A percentile compares a stretch with the other conserved stretches of the same genome.
Evolutionary conservation across 164 flowering plant species (phyloP).

Genomic region (Sedum album): DNA sequence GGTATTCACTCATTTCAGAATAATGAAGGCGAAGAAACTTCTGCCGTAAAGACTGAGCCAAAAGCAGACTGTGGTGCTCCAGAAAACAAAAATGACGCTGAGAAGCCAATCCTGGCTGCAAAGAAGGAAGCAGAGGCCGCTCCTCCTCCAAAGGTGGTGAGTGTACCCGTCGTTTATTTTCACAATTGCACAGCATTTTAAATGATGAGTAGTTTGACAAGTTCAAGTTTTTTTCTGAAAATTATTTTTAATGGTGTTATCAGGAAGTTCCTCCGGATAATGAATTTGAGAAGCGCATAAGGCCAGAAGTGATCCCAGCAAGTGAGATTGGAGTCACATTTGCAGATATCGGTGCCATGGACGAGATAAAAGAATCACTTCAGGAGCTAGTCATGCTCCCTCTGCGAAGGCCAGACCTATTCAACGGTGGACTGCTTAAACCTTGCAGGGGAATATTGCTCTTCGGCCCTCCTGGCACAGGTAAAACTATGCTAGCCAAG

Average conservation of each 20-base stretch:
- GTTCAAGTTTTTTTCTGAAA: background rate
- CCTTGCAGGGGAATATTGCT: slow-evolving; percentile 48
- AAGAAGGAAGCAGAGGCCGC: slow-evolving; percentile 34
- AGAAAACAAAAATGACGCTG: slow-evolving; percentile 21
- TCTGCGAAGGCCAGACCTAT: slow-evolving; percentile 49
- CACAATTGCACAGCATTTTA: background rate
- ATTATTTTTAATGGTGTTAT: background rate
- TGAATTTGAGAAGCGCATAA: slow-evolving; percentile 47
- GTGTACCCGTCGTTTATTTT: background rate
- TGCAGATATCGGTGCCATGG: slow-evolving; percentile 41
- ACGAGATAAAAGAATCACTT: slow-evolving; percentile 46
- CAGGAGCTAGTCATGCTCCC: slow-evolving; percentile 57
- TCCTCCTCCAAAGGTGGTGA: slow-evolving; percentile 27
- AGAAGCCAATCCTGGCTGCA: slow-evolving; percentile 16
- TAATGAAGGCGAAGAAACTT: slow-evolving; percentile 24
- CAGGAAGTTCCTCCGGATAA: slow-evolving; percentile 44
- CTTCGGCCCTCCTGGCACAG: slow-evolving; percentile 59
- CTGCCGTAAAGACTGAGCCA: slow-evolving; percentile 29
- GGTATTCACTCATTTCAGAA: slow-evolving; percentile 20
- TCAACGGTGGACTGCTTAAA: slow-evolving; percentile 44
- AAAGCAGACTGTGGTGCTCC: slow-evolving; percentile 21
- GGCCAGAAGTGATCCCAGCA: slow-evolving; percentile 48
- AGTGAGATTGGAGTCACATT: slow-evolving; percentile 41
- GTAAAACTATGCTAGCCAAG: slow-evolving; percentile 55
- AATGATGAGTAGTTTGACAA: background rate